Evolutionary conservation across 1,284 basidiomycete genomes (phyloP).

Genomic region (Meira miltonrushii): DNA sequence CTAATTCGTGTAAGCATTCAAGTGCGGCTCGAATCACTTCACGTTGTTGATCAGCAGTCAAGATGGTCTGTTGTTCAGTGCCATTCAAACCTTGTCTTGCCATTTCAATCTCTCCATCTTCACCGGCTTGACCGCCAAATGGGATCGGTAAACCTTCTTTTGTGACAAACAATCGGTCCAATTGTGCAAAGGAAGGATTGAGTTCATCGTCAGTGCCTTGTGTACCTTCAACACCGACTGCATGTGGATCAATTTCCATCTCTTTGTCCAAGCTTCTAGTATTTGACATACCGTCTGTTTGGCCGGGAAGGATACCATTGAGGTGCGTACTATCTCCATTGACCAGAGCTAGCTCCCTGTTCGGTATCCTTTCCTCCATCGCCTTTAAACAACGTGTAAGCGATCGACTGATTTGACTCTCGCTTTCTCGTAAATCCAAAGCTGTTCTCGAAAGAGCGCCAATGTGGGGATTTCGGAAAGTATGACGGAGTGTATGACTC

Average conservation of each 20-base stretch:
- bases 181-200: conserved; percentile 40
- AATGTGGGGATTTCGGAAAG: conserved; percentile 50
- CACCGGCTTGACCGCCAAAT: background rate
- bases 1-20: conserved; percentile 52
- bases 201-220: conserved; percentile 11
- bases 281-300: background rate
- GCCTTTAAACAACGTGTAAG: conserved; percentile 46
- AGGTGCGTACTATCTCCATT: background rate
- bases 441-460: conserved; percentile 47
- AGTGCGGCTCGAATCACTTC: conserved; percentile 45
- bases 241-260: conserved; percentile 10
- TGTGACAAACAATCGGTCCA: conserved; percentile 48
- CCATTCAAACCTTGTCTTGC: background rate
- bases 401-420: conserved; percentile 39
- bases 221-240: conserved; percentile 12
- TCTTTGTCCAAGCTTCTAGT: background rate
- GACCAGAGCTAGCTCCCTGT: background rate
- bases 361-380: conserved; percentile 26
- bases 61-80: conserved; percentile 1
- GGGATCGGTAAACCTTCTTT: conserved; percentile 39
- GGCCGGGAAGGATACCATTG: background rate
- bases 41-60: conserved; percentile 23
- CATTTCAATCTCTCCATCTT: conserved; percentile 1
- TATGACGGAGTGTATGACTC: conserved; percentile 47
- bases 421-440: conserved; percentile 48